A percentile compares a stretch with the other conserved stretches of the same genome.
These are phyloP conservation scores for Rhodotorula kratochvilovae DNA, from an alignment of 768 basidiomycete species.

Conservation along the genomic window DNA sequence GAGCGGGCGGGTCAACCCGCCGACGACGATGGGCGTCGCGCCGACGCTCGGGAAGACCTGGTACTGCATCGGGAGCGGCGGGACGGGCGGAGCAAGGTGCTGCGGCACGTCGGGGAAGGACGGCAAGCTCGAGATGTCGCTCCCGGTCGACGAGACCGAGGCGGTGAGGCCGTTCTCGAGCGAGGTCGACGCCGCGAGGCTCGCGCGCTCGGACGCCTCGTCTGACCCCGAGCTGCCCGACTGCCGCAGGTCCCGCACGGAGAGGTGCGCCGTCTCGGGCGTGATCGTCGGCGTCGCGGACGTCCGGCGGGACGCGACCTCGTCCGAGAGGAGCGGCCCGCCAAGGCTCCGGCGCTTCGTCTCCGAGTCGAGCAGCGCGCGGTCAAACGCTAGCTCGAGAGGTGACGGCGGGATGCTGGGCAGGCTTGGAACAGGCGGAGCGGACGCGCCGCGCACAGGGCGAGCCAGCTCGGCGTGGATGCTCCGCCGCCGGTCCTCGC, in stretches of 20 bases:
- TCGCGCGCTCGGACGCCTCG: background rate
- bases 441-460: no score
- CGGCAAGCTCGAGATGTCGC: constrained; percentile 25
- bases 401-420: background rate
- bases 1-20: background rate
- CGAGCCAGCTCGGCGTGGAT: constrained; percentile 16
- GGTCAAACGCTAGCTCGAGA: constrained; percentile 18
- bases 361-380: constrained; percentile 13
- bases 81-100: background rate
- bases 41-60: background rate
- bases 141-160: constrained; percentile 17
- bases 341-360: constrained; percentile 20
- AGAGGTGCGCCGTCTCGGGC: background rate
- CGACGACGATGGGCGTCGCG: background rate
- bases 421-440: background rate
- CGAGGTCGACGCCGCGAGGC: background rate
- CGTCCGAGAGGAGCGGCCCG: constrained; percentile 15
- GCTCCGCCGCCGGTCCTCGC: constrained; percentile 12
- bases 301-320: background rate
- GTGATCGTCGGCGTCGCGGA: background rate
- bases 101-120: constrained; percentile 27
- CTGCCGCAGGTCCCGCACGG: no score
- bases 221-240: background rate
- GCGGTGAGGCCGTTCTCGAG: constrained; percentile 5
- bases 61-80: background rate